Percentiles rank a stretch among this genome's conserved stretches.
Evolutionary conservation across 169 alveolate genomes (phyloP).

Genomic region (Miamiensis avidus): DNA sequence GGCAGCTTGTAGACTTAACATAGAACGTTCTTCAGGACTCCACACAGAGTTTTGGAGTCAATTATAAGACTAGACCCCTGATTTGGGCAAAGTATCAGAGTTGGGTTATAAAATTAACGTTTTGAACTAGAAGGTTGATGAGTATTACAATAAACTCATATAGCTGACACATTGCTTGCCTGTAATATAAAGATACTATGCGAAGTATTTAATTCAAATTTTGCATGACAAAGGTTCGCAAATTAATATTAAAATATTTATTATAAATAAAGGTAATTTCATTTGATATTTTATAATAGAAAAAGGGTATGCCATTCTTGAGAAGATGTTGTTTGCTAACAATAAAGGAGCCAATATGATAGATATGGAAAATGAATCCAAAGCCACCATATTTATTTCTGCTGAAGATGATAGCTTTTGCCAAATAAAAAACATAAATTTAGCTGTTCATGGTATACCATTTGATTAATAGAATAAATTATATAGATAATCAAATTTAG

Average conservation of each 20-base stretch:
- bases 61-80: slow-evolving; percentile 60
- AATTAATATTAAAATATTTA: too few relatives aligned
- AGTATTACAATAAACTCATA: slow-evolving; percentile 55
- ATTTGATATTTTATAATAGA: neutral
- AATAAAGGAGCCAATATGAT: neutral
- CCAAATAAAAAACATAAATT: slow-evolving; percentile 1
- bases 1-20: slow-evolving; percentile 45
- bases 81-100: slow-evolving; percentile 63
- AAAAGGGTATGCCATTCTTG: neutral
- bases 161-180: slow-evolving; percentile 57
- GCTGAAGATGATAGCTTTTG: slow-evolving; percentile 30
- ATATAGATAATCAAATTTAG: too few relatives aligned
- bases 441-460: slow-evolving; percentile 6
- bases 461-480: too few relatives aligned
- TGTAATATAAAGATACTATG: slow-evolving; percentile 48
- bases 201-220: slow-evolving; percentile 59
- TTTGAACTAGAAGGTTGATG: slow-evolving; percentile 52
- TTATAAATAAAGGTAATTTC: too few relatives aligned
- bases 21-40: slow-evolving; percentile 49
- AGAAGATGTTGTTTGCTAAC: neutral
- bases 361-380: slow-evolving; percentile 14
- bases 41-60: slow-evolving; percentile 65
- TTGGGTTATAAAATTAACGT: slow-evolving; percentile 58
- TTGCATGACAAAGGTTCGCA: slow-evolving; percentile 14
- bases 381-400: slow-evolving; percentile 20